Base-by-base conservation (phyloP, 2,329 filamentous ascomycete genomes). In the Phaeophleospora eucalypticola region DNA sequence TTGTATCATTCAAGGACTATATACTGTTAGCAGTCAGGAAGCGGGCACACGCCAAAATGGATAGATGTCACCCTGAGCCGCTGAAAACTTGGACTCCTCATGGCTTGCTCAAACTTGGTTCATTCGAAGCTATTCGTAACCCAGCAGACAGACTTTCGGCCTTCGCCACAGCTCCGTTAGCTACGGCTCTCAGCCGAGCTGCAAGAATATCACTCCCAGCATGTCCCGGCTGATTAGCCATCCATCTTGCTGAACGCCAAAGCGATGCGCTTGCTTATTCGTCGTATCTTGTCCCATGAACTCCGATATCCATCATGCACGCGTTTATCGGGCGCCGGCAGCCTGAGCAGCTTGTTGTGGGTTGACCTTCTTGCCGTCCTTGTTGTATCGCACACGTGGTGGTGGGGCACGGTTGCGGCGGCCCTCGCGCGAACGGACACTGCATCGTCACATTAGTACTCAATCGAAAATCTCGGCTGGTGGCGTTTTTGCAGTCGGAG, bases 331-430 rank as follows among this genome's bases (percentile, higher is more conserved):
- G 47, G 57, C 58, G 66, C 60, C 66, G 45, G 74, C 67, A 66
- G 78, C 77, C 79, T 87, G 88, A 68, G 81, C 79, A 63, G 79
- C 78, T 77, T 89, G 84, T 71, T 86, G 86, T 63, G 91, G 89
- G 74, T 84, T 86, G 73, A 98, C 84, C 87, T 98, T 98, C 89
- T 98, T 98, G 82, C 90, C 91, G 72, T 98, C 93, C 86, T 97
- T 96, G 87, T 98, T 98, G 89, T 95, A 98, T 69, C 93, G 83
- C 69, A 98, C 90, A 72, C 93, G 84, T 71, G 93, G 93, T 65
- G 93, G 93, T 68, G 93, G 94, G 68, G 91, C 91, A 75, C 93
- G 89, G 88, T 98, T 98, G 78, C 93, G 93, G 75, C 93, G 91
- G 68, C 94, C 93, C 71, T 87, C 90, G 65, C 87, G 83, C 64